Percentiles rank a stretch among this genome's conserved stretches.
Evolutionary conservation across 2,329 filamentous ascomycete genomes (phyloP).

Genomic region (Hypoxylon sp.): DNA sequence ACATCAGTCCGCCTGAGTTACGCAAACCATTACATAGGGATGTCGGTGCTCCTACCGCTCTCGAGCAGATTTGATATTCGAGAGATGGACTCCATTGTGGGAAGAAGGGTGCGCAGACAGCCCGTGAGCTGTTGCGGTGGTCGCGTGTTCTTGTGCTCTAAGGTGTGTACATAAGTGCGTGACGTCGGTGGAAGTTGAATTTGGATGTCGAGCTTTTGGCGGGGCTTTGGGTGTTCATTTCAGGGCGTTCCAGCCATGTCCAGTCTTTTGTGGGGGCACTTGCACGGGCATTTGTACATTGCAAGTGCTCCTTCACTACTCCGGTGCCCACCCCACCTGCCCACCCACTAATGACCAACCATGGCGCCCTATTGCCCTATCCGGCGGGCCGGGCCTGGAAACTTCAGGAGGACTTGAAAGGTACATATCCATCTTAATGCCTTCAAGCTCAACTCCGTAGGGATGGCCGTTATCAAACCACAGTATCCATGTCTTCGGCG

Average conservation of each 20-base stretch:
- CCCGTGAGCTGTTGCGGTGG: constrained; percentile 46
- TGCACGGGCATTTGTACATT: too few species aligned
- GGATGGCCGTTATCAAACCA: constrained; percentile 36
- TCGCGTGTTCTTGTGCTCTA: background rate
- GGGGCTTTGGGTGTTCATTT: too few species aligned
- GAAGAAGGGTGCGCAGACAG: constrained; percentile 42
- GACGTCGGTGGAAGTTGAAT: constrained; percentile 36
- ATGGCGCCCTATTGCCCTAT: background rate
- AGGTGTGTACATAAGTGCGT: constrained; percentile 19
- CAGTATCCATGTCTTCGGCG: constrained; percentile 41
- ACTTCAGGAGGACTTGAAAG: background rate
- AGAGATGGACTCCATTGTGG: constrained; percentile 91
- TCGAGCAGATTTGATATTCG: constrained; percentile 94
- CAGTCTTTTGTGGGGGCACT: constrained; percentile 15
- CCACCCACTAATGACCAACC: constrained; percentile 1
- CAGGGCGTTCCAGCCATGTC: too few species aligned
- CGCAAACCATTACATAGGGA: background rate
- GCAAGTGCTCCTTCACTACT: background rate
- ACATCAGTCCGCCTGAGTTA: background rate
- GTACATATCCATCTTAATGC: background rate
- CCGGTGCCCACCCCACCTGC: background rate
- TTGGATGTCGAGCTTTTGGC: constrained; percentile 22
- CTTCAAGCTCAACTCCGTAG: background rate
- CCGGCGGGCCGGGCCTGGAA: background rate
- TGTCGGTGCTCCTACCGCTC: constrained; percentile 73